A percentile compares a stretch with the other conserved stretches of the same genome.
phyloP scores from a whole-genome alignment of 2,329 filamentous ascomycete genomes.

The Magnaporthiopsis incrustans region DNA sequence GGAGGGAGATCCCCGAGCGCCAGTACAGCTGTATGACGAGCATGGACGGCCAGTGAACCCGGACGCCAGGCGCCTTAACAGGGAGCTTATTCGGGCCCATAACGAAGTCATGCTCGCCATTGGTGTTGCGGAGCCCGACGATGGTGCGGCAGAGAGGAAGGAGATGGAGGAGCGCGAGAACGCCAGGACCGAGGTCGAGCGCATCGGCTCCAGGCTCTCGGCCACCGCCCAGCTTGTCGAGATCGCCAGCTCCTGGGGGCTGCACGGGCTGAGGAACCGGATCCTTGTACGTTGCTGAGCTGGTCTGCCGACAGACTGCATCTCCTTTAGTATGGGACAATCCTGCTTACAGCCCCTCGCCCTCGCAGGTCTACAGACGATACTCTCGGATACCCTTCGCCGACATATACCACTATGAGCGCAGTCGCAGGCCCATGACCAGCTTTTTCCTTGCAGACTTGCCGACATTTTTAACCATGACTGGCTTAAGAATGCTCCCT shows the following conservation, averaged over 20 bases:
- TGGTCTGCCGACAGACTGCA: neutral
- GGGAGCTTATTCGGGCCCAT: constrained; percentile 50
- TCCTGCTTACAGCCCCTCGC: constrained; percentile 1
- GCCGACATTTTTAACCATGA: constrained; percentile 26
- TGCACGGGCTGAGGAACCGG: constrained; percentile 44
- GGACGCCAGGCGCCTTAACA: constrained; percentile 45
- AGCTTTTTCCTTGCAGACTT: constrained; percentile 30
- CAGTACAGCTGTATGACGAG: constrained; percentile 43
- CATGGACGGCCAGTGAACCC: constrained; percentile 48
- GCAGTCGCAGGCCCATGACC: constrained; percentile 22
- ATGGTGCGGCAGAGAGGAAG: constrained; percentile 29
- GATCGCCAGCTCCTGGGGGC: constrained; percentile 40
- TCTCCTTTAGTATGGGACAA: neutral
- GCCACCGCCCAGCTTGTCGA: constrained; percentile 27
- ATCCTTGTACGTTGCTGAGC: constrained; percentile 35
- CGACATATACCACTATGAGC: constrained; percentile 29
- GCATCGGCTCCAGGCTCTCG: constrained; percentile 32
- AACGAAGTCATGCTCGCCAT: constrained; percentile 58
- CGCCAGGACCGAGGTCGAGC: neutral
- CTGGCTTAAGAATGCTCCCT: neutral
- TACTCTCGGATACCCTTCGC: constrained; percentile 42
- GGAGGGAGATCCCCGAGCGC: constrained; percentile 29
- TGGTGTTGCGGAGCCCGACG: constrained; percentile 52
- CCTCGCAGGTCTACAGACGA: constrained; percentile 38
- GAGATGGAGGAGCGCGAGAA: constrained; percentile 33